phyloP scores from a whole-genome alignment of 495 filamentous ascomycete species.

The Poronia punctata region DNA sequence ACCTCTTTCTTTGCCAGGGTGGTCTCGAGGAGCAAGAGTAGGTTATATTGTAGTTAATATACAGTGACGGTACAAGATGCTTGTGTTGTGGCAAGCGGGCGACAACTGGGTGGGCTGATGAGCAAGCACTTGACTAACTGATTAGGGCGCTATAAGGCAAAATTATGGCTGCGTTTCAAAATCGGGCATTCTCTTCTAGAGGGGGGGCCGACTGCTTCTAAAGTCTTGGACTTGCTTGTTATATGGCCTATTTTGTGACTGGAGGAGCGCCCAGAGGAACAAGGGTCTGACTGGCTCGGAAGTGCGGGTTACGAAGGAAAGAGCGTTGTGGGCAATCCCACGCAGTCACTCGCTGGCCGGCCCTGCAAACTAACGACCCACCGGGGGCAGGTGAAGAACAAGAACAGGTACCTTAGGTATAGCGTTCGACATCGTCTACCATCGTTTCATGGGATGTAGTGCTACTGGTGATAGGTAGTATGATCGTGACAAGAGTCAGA shows the following conservation, averaged over 20 bases:
- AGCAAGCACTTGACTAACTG: neutral
- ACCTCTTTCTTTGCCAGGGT: conserved; percentile 18
- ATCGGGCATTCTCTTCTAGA: conserved; percentile 10
- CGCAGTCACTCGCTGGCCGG: conserved; percentile 13
- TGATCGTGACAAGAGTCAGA: too few relatives aligned
- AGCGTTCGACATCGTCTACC: too few relatives aligned
- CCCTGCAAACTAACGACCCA: conserved; percentile 3
- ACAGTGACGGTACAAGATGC: conserved; percentile 21
- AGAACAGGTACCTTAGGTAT: too few relatives aligned
- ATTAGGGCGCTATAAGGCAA: conserved; percentile 13
- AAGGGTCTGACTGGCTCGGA: conserved; percentile 16
- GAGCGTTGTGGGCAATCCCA: conserved; percentile 11
- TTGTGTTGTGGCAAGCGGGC: conserved; percentile 7
- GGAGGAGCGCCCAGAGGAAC: conserved; percentile 11
- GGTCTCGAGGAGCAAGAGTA: conserved; percentile 23
- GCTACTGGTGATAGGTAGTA: too few relatives aligned
- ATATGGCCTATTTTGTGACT: conserved; percentile 25
- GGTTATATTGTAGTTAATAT: conserved; percentile 29
- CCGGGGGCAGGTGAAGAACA: too few relatives aligned
- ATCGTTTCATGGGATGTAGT: too few relatives aligned
- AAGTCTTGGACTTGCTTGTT: conserved; percentile 22
- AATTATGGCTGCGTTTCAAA: conserved; percentile 19
- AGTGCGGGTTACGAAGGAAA: conserved; percentile 13
- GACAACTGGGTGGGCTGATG: too few relatives aligned
- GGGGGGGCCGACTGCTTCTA: conserved; percentile 3